These are phyloP conservation scores for Talaromyces amestolkiae DNA, from an alignment of 2,329 filamentous ascomycete species.

Conservation along the genomic window DNA sequence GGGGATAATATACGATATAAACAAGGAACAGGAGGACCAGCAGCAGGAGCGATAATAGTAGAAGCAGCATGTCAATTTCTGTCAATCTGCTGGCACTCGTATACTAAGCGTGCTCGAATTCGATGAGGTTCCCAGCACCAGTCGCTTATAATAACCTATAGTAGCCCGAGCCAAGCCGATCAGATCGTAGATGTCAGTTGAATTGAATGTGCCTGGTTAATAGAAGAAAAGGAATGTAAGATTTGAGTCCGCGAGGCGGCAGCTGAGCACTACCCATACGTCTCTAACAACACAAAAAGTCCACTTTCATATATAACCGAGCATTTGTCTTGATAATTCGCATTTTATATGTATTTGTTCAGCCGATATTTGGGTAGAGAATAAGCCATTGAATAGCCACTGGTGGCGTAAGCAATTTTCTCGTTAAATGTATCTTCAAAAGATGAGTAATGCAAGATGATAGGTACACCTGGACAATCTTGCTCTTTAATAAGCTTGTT, in stretches of 20 bases:
- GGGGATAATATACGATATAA: conserved; percentile 80
- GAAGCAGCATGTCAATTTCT: neutral
- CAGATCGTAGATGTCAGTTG: neutral
- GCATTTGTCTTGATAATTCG: neutral
- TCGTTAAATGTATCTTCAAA: neutral
- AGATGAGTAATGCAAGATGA: neutral
- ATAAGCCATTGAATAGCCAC: neutral
- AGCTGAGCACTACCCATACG: neutral
- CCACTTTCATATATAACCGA: neutral
- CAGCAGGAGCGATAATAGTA: conserved; percentile 12
- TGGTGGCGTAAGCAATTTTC: neutral
- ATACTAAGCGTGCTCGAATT: neutral
- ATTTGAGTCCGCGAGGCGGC: neutral
- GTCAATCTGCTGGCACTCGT: neutral
- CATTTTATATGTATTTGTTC: neutral
- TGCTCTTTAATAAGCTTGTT: neutral
- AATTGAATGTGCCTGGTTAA: neutral
- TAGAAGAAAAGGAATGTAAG: neutral
- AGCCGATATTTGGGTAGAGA: neutral
- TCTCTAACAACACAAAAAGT: neutral
- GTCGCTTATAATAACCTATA: neutral
- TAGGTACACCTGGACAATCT: neutral
- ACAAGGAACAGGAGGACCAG: conserved; percentile 32
- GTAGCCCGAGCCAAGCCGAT: neutral
- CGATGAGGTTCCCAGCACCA: neutral